phyloP scores from a whole-genome alignment of 345 rosid genomes.

The Cochlearia excelsa region DNA sequence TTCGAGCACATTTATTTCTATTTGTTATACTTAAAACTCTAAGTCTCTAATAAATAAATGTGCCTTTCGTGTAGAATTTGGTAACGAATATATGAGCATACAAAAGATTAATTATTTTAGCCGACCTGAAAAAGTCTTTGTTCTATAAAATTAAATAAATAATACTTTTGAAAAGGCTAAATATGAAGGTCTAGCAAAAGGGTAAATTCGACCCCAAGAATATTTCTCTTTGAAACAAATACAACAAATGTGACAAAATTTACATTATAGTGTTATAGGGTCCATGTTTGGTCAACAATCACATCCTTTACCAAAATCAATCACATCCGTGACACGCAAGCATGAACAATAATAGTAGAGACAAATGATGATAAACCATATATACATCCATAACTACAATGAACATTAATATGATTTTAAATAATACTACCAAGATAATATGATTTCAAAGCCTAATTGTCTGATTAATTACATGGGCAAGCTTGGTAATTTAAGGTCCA shows the following conservation, averaged over 20 bases:
- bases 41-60: not conserved
- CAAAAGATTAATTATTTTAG: too few relatives aligned
- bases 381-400: conserved; percentile 3
- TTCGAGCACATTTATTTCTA: not conserved
- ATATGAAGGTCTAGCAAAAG: not conserved
- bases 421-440: too few relatives aligned
- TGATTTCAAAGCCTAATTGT: too few relatives aligned
- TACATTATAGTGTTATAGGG: not conserved
- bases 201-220: not conserved
- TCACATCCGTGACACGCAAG: conserved; percentile 47
- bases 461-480: too few relatives aligned
- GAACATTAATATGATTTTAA: not conserved
- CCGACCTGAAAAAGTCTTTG: too few relatives aligned
- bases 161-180: not conserved
- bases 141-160: too few relatives aligned
- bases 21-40: conserved; percentile 1
- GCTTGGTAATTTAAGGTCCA: not conserved
- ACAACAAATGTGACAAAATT: conserved; percentile 18
- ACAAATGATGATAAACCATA: conserved; percentile 14
- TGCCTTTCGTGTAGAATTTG: not conserved
- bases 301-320: conserved; percentile 35
- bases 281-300: conserved; percentile 48
- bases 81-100: not conserved
- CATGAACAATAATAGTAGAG: conserved; percentile 22
- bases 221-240: conserved; percentile 13